Percentiles rank a stretch among this genome's conserved stretches.
These are phyloP conservation scores for Colletotrichum sansevieriae DNA, from an alignment of 2,329 filamentous ascomycete species.

Conservation along the genomic window DNA sequence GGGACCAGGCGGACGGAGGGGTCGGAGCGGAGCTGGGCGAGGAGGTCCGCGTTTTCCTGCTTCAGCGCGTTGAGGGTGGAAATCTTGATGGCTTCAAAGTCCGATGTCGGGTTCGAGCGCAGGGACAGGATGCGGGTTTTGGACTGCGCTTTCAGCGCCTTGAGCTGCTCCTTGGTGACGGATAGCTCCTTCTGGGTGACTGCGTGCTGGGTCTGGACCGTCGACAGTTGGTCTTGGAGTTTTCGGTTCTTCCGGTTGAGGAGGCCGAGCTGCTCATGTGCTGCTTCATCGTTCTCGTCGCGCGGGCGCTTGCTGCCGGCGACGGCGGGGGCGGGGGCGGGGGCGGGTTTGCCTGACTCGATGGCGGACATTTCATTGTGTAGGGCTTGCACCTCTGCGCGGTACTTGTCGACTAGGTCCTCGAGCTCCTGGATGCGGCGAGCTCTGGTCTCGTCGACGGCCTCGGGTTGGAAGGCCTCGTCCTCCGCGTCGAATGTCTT, in stretches of 20 bases:
- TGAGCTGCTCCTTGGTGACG: constrained; percentile 80
- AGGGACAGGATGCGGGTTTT: constrained; percentile 88
- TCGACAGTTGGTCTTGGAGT: constrained; percentile 81
- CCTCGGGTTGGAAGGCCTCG: constrained; percentile 84
- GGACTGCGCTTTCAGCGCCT: constrained; percentile 72
- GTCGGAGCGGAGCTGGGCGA: constrained; percentile 74
- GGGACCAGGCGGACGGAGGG: constrained; percentile 75
- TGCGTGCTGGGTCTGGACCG: constrained; percentile 76
- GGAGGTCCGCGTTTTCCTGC: constrained; percentile 86
- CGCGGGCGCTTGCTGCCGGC: constrained; percentile 71
- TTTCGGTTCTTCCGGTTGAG: constrained; percentile 89
- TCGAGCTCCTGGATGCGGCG: constrained; percentile 86
- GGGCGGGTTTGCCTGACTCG: constrained; percentile 61
- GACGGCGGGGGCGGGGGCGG: constrained; percentile 40
- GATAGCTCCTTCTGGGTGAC: constrained; percentile 82
- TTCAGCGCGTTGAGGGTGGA: constrained; percentile 82
- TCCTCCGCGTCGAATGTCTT: constrained; percentile 92
- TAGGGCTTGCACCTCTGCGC: constrained; percentile 80
- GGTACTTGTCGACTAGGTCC: constrained; percentile 87
- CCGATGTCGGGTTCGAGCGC: constrained; percentile 90
- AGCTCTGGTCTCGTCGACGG: constrained; percentile 80
- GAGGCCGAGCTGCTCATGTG: constrained; percentile 81
- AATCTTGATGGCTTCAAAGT: constrained; percentile 86
- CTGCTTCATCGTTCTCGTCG: constrained; percentile 69
- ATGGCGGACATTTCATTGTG: constrained; percentile 79